Conservation (phyloP, 2,329 filamentous ascomycete genomes). For the Rhynchosporium agropyri region DNA sequence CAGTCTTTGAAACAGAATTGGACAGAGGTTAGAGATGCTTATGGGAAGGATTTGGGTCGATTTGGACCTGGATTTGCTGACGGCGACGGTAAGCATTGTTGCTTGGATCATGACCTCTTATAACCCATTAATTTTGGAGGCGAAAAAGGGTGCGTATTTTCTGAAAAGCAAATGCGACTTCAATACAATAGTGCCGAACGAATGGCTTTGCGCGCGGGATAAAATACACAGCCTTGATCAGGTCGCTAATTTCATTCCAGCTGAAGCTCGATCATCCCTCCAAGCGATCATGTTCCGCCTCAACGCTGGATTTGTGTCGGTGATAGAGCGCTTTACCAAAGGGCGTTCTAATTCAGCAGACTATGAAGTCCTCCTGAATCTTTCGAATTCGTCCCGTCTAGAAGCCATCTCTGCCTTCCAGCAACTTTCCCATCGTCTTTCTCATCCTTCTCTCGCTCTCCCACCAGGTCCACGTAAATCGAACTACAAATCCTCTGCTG, state of each 20-base stretch:
- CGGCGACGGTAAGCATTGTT: constrained; percentile 51
- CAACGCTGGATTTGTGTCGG: constrained; percentile 46
- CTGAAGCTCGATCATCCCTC: constrained; percentile 38
- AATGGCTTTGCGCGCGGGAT: no score
- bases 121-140: neutral
- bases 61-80: constrained; percentile 48
- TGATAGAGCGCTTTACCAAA: constrained; percentile 45
- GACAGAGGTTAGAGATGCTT: constrained; percentile 47
- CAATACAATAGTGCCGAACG: no score
- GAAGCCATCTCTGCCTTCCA: constrained; percentile 54
- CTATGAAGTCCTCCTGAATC: constrained; percentile 50
- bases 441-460: constrained; percentile 35
- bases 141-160: neutral
- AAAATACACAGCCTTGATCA: neutral
- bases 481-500: constrained; percentile 10
- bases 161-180: constrained; percentile 1
- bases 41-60: constrained; percentile 47
- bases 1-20: constrained; percentile 37
- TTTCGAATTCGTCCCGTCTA: constrained; percentile 52
- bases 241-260: constrained; percentile 27
- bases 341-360: constrained; percentile 45
- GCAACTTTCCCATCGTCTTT: constrained; percentile 47
- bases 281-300: constrained; percentile 48
- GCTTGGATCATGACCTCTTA: neutral
- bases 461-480: constrained; percentile 13